Evolutionary conservation across 441 rosid species (phyloP).

Genomic region (Croton laevigatus): DNA sequence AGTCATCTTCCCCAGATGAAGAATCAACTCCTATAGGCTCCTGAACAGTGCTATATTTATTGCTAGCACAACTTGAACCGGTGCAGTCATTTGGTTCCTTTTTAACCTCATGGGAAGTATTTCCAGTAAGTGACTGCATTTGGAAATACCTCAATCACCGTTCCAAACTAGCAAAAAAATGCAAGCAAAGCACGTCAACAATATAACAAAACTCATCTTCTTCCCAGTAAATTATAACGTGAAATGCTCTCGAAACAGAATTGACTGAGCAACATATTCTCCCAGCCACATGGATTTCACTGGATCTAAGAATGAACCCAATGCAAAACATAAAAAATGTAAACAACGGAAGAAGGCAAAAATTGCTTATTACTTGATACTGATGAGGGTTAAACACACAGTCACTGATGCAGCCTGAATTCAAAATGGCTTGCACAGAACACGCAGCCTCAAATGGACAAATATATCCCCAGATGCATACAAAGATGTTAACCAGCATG

Average conservation of each 20-base stretch:
- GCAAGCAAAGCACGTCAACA: not conserved
- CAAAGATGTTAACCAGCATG: not conserved
- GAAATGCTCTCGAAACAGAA: not conserved
- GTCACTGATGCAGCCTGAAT: too few species aligned
- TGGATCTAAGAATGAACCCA: not conserved
- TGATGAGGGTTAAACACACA: too few species aligned
- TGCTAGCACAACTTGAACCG: slow-evolving; percentile 28
- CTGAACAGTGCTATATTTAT: slow-evolving; percentile 23
- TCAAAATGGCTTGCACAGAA: not conserved
- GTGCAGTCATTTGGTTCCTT: slow-evolving; percentile 31
- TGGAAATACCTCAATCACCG: slow-evolving; percentile 20
- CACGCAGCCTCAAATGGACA: not conserved
- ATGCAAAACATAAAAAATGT: not conserved
- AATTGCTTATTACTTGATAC: too few species aligned
- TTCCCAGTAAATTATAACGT: not conserved
- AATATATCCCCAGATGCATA: not conserved
- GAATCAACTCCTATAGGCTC: slow-evolving; percentile 31
- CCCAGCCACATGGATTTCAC: not conserved
- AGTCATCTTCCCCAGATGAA: slow-evolving; percentile 29
- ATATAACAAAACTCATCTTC: not conserved
- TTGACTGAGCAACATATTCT: not conserved
- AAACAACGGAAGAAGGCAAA: not conserved
- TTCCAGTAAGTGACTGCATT: slow-evolving; percentile 42
- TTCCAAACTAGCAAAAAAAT: not conserved
- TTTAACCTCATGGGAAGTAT: slow-evolving; percentile 31